These are phyloP conservation scores for Venturia aucupariae DNA, from an alignment of 2,329 filamentous ascomycete genomes.

Conservation along the genomic window DNA sequence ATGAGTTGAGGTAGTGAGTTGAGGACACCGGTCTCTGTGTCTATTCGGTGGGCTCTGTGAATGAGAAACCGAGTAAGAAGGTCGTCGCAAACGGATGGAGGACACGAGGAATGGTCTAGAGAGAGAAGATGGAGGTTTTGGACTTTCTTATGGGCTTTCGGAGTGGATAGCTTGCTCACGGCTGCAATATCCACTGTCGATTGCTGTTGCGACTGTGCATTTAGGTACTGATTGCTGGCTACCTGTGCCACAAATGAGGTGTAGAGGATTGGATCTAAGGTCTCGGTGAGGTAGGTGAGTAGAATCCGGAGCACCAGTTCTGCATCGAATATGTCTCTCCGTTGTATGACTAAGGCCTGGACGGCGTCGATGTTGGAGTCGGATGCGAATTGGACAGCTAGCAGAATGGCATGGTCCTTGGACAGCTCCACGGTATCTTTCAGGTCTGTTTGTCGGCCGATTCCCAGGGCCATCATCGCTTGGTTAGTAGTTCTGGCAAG, in stretches of 20 bases:
- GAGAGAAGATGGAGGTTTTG: conserved; percentile 54
- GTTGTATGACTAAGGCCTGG: conserved; percentile 47
- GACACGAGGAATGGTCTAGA: conserved; percentile 43
- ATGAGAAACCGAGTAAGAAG: conserved; percentile 55
- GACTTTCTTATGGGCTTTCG: conserved; percentile 54
- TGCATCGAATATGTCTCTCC: conserved; percentile 50
- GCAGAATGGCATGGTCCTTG: conserved; percentile 59
- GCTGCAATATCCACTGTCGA: conserved; percentile 43
- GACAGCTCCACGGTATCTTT: conserved; percentile 37
- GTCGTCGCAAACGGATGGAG: conserved; percentile 43
- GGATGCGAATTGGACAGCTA: conserved; percentile 61
- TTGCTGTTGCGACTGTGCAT: conserved; percentile 23
- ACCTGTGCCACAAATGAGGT: conserved; percentile 28
- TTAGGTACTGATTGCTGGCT: conserved; percentile 27
- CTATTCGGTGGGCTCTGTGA: conserved; percentile 58
- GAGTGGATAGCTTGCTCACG: conserved; percentile 51
- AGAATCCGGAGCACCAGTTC: conserved; percentile 63
- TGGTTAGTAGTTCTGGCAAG: background rate
- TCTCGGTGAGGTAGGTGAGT: conserved; percentile 69
- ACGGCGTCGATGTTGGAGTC: conserved; percentile 56
- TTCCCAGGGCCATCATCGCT: background rate
- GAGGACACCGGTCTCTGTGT: conserved; percentile 62
- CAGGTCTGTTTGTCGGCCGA: background rate
- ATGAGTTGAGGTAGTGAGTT: conserved; percentile 59
- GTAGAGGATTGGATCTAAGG: conserved; percentile 53